Base-by-base conservation (phyloP, 345 rosid species). In the Bretschneidera sinensis region DNA sequence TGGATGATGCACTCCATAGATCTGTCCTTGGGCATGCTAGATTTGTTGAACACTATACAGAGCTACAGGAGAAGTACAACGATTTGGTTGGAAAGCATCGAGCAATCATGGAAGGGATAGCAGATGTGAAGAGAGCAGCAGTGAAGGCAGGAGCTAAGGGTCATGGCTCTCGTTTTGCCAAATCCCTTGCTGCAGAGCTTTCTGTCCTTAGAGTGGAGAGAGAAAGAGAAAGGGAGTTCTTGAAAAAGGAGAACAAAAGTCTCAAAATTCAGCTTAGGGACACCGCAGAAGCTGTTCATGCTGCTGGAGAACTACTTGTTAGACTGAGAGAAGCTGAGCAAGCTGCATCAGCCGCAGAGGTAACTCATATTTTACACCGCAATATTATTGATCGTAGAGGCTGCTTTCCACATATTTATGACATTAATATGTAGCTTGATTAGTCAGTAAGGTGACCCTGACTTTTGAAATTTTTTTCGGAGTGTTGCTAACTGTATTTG, bases 281-380 rank as follows among this genome's bases (percentile, higher is more conserved):
- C 79, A 92, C 96, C 35, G 98, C 97, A 39, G 99, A 94, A 73
- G 99, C 97, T 48, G 99, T 90, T 64, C 99, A 90, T 71, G 90
- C 96, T 48, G 97, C 99, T 25, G 98, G 98, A 69, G 98, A 92
- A 74, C 87, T 92, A 24, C 97, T 92, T 35, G 96, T 86, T 22
- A 70, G 96, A 71, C 83, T 92, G 24, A 83, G 86, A 78, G 98
- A 90, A 80, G 91, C 99, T 14, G 97, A 90, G 68, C 92, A 88
- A 63, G 81, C 89, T 11, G 85, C 96, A 59, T 70, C 91, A 54
- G 72, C 62, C 58, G 89, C 95, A 25, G 89, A 85, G 99, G 99
- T 90, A 80, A 70, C 23, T 43, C 52, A 55, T 67, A 43, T 6
- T 51, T 10, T n/a, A 25, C 24, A 22, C 7, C 24, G 23, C n/a